Percentiles rank a stretch among this genome's conserved stretches.
Conservation (phyloP, 495 filamentous ascomycete genomes). For the Aspergillus bridgeri region DNA sequence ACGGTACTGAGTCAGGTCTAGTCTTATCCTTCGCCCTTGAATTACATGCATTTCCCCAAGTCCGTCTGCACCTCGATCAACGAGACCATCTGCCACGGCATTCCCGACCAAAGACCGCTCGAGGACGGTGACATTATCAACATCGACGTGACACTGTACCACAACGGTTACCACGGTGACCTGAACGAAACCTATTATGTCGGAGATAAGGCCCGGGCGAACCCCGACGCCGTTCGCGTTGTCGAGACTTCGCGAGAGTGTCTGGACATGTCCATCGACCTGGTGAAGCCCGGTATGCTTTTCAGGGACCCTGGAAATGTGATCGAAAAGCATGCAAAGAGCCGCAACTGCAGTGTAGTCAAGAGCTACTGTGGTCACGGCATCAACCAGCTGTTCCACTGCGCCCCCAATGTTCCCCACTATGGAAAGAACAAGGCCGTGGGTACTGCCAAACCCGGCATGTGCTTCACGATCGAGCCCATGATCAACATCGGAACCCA, state of each 20-base stretch:
- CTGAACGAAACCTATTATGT: constrained; percentile 93
- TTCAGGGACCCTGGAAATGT: constrained; percentile 80
- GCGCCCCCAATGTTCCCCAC: constrained; percentile 79
- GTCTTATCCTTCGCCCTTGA: constrained; percentile 95
- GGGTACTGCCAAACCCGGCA: constrained; percentile 78
- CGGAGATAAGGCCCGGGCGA: constrained; percentile 67
- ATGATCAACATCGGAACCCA: constrained; percentile 85
- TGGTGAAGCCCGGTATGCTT: constrained; percentile 82
- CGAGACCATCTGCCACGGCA: constrained; percentile 95
- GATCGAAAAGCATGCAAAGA: constrained; percentile 84
- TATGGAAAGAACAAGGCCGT: constrained; percentile 91
- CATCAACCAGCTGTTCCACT: constrained; percentile 82
- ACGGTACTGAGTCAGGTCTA: constrained; percentile 31
- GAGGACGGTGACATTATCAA: constrained; percentile 87
- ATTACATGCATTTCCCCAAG: constrained; percentile 96
- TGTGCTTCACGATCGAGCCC: constrained; percentile 93
- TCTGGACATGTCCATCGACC: constrained; percentile 74
- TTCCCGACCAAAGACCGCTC: constrained; percentile 75
- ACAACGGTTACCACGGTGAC: constrained; percentile 84
- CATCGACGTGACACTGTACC: constrained; percentile 84
- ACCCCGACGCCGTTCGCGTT: constrained; percentile 78
- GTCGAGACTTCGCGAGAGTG: constrained; percentile 80
- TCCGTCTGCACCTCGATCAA: constrained; percentile 95
- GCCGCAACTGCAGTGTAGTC: constrained; percentile 73
- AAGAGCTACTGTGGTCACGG: constrained; percentile 89